Base-by-base conservation (phyloP, 164 flowering plant species). In the Magnolia officinalis region DNA sequence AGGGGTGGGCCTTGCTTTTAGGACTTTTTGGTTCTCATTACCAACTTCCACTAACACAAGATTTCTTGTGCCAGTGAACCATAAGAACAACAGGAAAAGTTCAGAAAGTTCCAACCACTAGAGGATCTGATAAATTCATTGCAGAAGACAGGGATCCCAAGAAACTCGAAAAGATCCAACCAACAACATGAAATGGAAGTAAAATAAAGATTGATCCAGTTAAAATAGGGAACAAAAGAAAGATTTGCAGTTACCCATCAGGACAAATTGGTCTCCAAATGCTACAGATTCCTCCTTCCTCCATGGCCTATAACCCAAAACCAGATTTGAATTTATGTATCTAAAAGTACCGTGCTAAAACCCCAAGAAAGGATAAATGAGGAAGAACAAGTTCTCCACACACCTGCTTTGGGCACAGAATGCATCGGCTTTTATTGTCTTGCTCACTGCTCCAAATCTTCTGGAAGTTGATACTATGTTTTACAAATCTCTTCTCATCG, bases 181-280 rank as follows among this genome's bases (percentile, higher is more conserved):
- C 20, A 71, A 50, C 49, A 8, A 71, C n/a, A 50, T 6, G 3
- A 18, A 16, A 2, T 49, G 24, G 29, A 26, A 26, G 29, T 26
- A 26, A 26, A 26, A 26, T 14, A 52, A 52, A 52, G 14, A 8
- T 2, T 52, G 10, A 52, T 52, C 59, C 16, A 8, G 59, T 52
- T 52, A 52, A 52, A 14, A 52, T 52, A 14, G 61, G 20, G 50
- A 31, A 65, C 55, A n/a, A 64, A 20, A 64, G 19, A 70, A n/a
- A 70, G 52, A 65, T 18, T 18, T 58, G 31, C 7, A 63, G 50
- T 91, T 92, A 96, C 99, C 99, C 99, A 19, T 91, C 92, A 19
- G 97, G 97, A 87, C 94, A 92, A 72, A 86, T 79, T 59, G 99
- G 95, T 77, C 98, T 89, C 99, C 99, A 96, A 75, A 96, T 91